These are phyloP conservation scores for Abortiporus biennis DNA, from an alignment of 1,284 basidiomycete species.

Conservation along the genomic window DNA sequence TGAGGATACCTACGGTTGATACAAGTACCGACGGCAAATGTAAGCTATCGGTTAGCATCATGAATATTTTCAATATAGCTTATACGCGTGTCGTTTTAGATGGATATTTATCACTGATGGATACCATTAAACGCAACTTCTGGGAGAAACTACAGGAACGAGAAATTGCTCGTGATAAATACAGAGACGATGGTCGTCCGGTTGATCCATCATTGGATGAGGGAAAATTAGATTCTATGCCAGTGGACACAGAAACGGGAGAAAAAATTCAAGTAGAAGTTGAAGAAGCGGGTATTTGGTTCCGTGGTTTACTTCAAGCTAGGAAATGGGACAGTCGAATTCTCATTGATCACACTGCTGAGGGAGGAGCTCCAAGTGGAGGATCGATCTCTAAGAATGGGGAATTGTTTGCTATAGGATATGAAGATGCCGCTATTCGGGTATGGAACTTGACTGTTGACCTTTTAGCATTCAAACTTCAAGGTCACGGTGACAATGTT, in stretches of 20 bases:
- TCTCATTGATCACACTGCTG: slow-evolving; percentile 1
- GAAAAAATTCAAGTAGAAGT: too few relatives aligned
- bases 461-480: slow-evolving; percentile 2
- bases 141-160: too few relatives aligned
- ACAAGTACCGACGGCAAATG: too few relatives aligned
- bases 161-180: too few relatives aligned
- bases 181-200: too few relatives aligned
- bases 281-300: too few relatives aligned
- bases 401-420: slow-evolving; percentile 4
- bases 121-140: neutral
- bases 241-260: neutral
- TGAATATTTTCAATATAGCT: too few relatives aligned
- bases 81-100: neutral
- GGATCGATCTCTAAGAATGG: slow-evolving; percentile 5
- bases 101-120: neutral
- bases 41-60: too few relatives aligned
- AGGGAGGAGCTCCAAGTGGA: neutral
- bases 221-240: neutral
- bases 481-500: slow-evolving; percentile 13
- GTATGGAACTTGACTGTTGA: slow-evolving; percentile 9
- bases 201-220: neutral
- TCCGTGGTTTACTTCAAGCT: too few relatives aligned
- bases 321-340: too few relatives aligned
- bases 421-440: slow-evolving; percentile 6
- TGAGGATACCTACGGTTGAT: too few relatives aligned